phyloP scores from a whole-genome alignment of 176 grass and related monocot species.

The Secale cereale region DNA sequence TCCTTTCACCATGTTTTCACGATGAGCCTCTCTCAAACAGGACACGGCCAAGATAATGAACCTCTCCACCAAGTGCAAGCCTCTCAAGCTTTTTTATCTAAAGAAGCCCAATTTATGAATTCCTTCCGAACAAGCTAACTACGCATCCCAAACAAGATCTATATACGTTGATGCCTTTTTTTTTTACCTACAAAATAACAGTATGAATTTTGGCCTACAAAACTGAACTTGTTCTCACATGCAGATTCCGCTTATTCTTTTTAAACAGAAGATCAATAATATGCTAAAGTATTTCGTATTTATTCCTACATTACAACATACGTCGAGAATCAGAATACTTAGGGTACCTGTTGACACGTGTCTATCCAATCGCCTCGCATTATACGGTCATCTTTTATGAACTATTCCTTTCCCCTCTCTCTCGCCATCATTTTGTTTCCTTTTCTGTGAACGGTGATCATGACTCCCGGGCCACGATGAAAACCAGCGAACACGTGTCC shows the following conservation, averaged over 20 bases:
- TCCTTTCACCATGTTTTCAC: neutral
- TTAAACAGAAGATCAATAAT: too few species aligned
- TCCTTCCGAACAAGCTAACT: neutral
- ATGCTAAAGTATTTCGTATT: too few species aligned
- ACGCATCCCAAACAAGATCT: neutral
- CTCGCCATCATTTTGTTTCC: neutral
- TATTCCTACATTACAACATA: too few species aligned
- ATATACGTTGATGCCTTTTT: neutral
- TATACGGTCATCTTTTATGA: neutral
- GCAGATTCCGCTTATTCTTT: too few species aligned
- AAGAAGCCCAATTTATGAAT: neutral
- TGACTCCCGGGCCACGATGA: neutral
- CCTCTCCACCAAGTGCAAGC: neutral
- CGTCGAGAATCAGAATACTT: too few species aligned
- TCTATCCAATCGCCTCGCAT: neutral
- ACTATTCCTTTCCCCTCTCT: neutral
- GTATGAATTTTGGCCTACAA: too few species aligned
- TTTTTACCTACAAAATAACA: neutral
- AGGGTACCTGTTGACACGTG: too few species aligned
- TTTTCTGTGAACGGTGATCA: neutral
- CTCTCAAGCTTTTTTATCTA: neutral
- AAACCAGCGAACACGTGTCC: neutral
- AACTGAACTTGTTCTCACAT: too few species aligned
- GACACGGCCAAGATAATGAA: neutral
- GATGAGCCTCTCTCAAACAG: neutral